phyloP scores from a whole-genome alignment of 805 yeast species.

The Ogataea glucozyma region DNA sequence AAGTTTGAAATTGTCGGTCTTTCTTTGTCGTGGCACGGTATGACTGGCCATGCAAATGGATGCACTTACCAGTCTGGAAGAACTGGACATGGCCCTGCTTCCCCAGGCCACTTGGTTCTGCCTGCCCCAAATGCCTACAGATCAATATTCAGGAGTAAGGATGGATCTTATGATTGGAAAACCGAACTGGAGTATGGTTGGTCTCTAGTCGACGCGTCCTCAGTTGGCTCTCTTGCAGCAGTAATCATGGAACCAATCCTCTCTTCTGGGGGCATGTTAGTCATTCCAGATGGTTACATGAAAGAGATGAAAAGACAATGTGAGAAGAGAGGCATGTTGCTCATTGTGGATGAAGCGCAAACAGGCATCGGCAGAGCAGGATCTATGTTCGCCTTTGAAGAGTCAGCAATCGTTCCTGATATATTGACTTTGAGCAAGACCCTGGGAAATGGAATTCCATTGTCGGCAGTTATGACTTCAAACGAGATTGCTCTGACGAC shows the following conservation, averaged over 20 bases:
- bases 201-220: constrained; percentile 29
- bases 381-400: constrained; percentile 42
- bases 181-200: constrained; percentile 32
- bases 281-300: constrained; percentile 36
- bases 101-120: constrained; percentile 30
- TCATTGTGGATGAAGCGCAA: constrained; percentile 57
- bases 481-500: constrained; percentile 27
- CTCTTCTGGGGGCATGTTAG: constrained; percentile 55
- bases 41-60: constrained; percentile 32
- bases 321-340: constrained; percentile 43
- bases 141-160: constrained; percentile 29
- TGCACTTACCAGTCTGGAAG: constrained; percentile 32
- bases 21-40: constrained; percentile 34
- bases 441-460: constrained; percentile 36
- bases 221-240: constrained; percentile 48
- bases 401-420: constrained; percentile 35
- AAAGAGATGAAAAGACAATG: constrained; percentile 30
- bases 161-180: constrained; percentile 34
- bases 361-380: constrained; percentile 58
- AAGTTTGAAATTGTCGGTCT: constrained; percentile 32
- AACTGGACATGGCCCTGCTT: constrained; percentile 31
- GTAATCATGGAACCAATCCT: constrained; percentile 53
- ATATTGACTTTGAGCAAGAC: constrained; percentile 36
- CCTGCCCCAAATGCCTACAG: constrained; percentile 33
- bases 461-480: constrained; percentile 34